These are phyloP conservation scores for Kewa caespitosa DNA, from an alignment of 179 eudicot species.

Conservation along the genomic window DNA sequence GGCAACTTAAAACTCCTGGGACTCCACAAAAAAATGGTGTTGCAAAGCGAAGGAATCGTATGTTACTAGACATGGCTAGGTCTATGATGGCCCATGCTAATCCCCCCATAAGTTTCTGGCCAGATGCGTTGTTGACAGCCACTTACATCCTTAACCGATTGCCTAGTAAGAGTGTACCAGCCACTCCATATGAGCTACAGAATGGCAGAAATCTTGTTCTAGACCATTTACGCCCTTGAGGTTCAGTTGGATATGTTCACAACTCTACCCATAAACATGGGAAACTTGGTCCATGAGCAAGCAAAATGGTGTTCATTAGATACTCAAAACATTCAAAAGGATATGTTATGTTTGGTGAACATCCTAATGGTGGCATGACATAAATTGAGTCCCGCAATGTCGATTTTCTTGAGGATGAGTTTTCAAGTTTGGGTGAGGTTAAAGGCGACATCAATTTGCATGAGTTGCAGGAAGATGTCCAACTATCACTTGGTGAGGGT, in stretches of 20 bases:
- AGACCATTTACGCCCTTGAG: background rate
- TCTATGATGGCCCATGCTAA: slow-evolving; percentile 6
- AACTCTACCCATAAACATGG: slow-evolving; percentile 3
- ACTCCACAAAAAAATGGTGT: slow-evolving; percentile 11
- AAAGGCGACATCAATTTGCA: background rate
- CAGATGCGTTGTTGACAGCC: background rate
- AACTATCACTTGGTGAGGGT: background rate
- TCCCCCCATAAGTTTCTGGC: background rate
- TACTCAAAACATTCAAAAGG: slow-evolving; percentile 9
- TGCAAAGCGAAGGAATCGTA: slow-evolving; percentile 6
- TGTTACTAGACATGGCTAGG: slow-evolving; percentile 8
- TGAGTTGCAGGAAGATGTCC: background rate
- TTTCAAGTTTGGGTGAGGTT: background rate
- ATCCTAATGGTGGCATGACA: background rate
- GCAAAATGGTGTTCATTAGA: slow-evolving; percentile 1
- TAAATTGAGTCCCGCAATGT: background rate
- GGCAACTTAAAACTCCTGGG: background rate
- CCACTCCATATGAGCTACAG: slow-evolving; percentile 3
- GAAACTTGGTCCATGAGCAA: slow-evolving; percentile 5
- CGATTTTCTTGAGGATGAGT: background rate
- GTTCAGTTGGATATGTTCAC: background rate
- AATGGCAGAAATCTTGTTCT: background rate
- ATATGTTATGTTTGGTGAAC: slow-evolving; percentile 9
- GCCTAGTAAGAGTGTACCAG: background rate
- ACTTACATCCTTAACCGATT: slow-evolving; percentile 6